Percentiles rank a stretch among this genome's conserved stretches.
Conservation (phyloP, 2,329 filamentous ascomycete genomes). For the Phaeosphaeria sp. region DNA sequence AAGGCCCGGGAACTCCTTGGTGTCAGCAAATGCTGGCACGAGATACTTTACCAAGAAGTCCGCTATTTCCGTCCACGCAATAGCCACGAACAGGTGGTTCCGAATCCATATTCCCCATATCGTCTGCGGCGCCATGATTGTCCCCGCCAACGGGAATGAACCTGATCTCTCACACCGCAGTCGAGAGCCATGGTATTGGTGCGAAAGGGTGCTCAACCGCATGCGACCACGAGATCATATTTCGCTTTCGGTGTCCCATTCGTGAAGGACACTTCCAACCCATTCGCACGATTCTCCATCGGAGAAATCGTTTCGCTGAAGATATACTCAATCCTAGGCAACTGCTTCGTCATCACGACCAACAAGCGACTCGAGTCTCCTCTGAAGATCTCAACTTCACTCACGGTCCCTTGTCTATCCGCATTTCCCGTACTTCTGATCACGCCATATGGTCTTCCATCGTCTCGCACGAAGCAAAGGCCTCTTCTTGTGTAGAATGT, state of each 20-base stretch:
- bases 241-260: background rate
- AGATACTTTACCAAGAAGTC: conserved; percentile 41
- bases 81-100: conserved; percentile 51
- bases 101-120: conserved; percentile 46
- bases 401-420: conserved; percentile 24
- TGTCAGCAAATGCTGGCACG: conserved; percentile 38
- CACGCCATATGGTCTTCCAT: conserved; percentile 17
- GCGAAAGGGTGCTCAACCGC: conserved; percentile 21
- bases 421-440: conserved; percentile 48
- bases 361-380: background rate
- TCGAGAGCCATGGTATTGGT: conserved; percentile 24
- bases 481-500: conserved; percentile 39
- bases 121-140: conserved; percentile 21
- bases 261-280: background rate
- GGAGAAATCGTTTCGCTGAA: background rate
- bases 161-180: conserved; percentile 10
- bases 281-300: background rate
- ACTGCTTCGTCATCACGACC: background rate
- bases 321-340: background rate
- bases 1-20: conserved; percentile 43
- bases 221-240: background rate
- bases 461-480: conserved; percentile 43
- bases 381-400: conserved; percentile 35
- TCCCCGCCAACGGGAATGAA: conserved; percentile 4
- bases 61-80: conserved; percentile 48